Evolutionary conservation across 2,329 filamentous ascomycete species (phyloP).

Genomic region (Trichoderma polysporum): DNA sequence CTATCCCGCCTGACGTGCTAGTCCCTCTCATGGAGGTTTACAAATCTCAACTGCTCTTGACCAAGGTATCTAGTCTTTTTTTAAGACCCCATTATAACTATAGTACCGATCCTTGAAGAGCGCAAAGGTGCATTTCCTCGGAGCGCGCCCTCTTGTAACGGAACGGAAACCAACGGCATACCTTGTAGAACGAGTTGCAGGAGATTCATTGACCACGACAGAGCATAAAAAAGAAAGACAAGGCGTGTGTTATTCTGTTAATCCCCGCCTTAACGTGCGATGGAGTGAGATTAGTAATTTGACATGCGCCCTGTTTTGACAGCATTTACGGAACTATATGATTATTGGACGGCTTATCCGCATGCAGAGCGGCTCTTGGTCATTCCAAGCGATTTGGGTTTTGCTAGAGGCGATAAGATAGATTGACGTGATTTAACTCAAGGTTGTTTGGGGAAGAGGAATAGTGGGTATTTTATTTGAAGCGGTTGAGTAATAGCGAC

Average conservation of each 20-base stretch:
- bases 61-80: not conserved
- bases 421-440: not conserved
- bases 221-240: not conserved
- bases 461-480: not conserved
- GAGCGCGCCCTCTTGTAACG: not conserved
- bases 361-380: not conserved
- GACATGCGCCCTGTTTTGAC: not conserved
- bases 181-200: not conserved
- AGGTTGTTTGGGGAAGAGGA: too few relatives aligned
- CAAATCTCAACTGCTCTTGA: not conserved
- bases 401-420: not conserved
- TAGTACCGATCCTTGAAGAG: not conserved
- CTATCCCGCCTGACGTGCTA: not conserved
- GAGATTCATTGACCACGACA: not conserved
- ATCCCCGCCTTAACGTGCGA: not conserved
- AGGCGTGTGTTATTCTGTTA: not conserved
- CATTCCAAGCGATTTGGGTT: not conserved
- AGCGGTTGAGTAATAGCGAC: conserved; percentile 4
- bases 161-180: not conserved
- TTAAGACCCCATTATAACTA: not conserved
- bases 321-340: not conserved
- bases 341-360: not conserved
- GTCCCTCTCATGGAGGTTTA: not conserved
- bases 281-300: not conserved
- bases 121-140: not conserved